Percentiles rank a stretch among this genome's conserved stretches.
These are phyloP conservation scores for Terana coerulea DNA, from an alignment of 768 basidiomycete species.

Conservation along the genomic window DNA sequence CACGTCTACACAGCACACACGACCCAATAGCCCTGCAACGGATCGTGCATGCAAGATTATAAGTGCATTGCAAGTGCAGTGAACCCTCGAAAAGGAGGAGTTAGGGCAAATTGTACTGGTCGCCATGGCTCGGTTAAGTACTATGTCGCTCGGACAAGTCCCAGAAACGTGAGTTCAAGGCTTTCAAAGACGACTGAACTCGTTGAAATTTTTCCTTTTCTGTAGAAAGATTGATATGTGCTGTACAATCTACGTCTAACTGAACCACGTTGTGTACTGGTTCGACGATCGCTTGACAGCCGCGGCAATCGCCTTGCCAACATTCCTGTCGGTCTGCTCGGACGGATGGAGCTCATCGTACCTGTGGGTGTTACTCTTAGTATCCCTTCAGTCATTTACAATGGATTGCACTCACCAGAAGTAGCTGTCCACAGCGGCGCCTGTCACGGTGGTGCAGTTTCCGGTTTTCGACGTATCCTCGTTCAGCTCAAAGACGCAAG, in stretches of 20 bases:
- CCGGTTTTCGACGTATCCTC: slow-evolving; percentile 21
- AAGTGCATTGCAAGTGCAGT: too few relatives aligned
- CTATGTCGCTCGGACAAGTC: too few relatives aligned
- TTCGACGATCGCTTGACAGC: slow-evolving; percentile 5
- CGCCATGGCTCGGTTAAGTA: too few relatives aligned
- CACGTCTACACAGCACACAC: too few relatives aligned
- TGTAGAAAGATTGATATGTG: too few relatives aligned
- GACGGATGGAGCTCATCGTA: slow-evolving; percentile 60
- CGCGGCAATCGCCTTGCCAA: slow-evolving; percentile 48
- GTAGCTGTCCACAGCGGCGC: slow-evolving; percentile 50
- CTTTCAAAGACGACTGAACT: too few relatives aligned
- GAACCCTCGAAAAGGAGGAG: too few relatives aligned
- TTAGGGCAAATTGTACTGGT: too few relatives aligned
- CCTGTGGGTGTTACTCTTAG: slow-evolving; percentile 16
- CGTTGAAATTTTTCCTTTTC: too few relatives aligned
- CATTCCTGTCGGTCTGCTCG: slow-evolving; percentile 53
- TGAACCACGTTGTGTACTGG: slow-evolving; percentile 13
- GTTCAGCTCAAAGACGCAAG: slow-evolving; percentile 41
- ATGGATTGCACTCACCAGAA: slow-evolving; percentile 38
- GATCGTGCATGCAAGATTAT: too few relatives aligned
- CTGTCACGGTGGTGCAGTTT: slow-evolving; percentile 33
- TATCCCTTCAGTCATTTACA: not conserved
- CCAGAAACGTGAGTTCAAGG: too few relatives aligned
- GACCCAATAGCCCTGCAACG: too few relatives aligned
- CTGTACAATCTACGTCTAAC: slow-evolving; percentile 2